Evolutionary conservation across 1,284 basidiomycete species (phyloP), one percentile per base, ranked within the genome.

Genomic region (Tranzscheliella williamsii): DNA sequence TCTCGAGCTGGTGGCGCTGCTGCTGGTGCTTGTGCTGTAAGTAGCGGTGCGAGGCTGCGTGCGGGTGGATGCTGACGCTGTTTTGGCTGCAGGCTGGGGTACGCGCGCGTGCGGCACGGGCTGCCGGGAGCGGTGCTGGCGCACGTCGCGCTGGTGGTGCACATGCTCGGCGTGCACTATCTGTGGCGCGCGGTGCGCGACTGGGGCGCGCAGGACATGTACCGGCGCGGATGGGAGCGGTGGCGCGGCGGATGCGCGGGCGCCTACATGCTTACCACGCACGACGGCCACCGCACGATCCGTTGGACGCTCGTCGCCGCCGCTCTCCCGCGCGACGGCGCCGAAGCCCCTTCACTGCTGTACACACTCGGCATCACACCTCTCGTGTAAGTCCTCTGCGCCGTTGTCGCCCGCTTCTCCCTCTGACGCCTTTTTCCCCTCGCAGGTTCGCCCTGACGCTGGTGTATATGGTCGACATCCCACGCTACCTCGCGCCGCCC

Each of bases 181-280:
- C 20, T 48, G 4, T 63, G 60, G 60, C 46, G 48, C 15, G 52
- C 48, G 38, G 38, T 36, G 4, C 48, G 53, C 13, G 60, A 63
- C 30, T 63, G 60, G 60, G 9, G 37, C 1, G 41, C 60, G 0
- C 17, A 18, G 35, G 40, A 30, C 24, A 34, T 11, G 20, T 63
- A 8, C 53, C 40, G 0, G 35, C 15, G 9, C 34, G 35, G 15
- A 30, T 49, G 13, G 39, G 29, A 33, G 23, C 18, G 23, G 27
- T 42, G 39, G 39, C 38, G n/a, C 8, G 24, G 26, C 4, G 3
- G 5, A 21, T 13, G 30, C 24, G 20, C 27, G 38, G 24, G 38
- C 9, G 6, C 24, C 22, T 12, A 31, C n/a, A n/a, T n/a, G n/a
- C n/a, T n/a, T n/a, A n/a, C n/a, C n/a, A n/a, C n/a, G n/a, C n/a